Evolutionary conservation across 805 yeast genomes (phyloP).

Genomic region (Sugiyamaella marilandica): DNA sequence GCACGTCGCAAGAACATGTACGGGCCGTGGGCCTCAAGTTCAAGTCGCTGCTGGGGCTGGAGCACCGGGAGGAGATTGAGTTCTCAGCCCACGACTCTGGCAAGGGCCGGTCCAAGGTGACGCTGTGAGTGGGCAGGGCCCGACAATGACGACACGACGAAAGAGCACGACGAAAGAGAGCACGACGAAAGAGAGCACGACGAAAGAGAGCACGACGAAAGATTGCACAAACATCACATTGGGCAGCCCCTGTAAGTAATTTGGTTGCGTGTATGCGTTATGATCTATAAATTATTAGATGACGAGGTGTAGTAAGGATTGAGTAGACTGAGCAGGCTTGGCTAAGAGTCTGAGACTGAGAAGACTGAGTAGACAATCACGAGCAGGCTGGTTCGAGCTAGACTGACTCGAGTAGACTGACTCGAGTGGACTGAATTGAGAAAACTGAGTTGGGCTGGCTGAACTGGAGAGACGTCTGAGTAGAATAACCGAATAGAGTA

Average conservation of each 20-base stretch:
- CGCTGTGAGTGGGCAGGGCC: slow-evolving; percentile 8
- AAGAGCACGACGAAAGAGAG: too few relatives aligned
- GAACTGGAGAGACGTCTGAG: too few relatives aligned
- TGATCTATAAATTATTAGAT: not conserved
- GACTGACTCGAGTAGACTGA: too few relatives aligned
- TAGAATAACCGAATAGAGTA: too few relatives aligned
- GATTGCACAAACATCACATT: slow-evolving; percentile 1
- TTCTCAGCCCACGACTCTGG: slow-evolving; percentile 59
- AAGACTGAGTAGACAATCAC: too few relatives aligned
- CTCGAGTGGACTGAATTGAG: too few relatives aligned
- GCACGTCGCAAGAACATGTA: slow-evolving; percentile 55
- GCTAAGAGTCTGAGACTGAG: too few relatives aligned
- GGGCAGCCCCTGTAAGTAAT: slow-evolving; percentile 2
- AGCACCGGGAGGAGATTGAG: slow-evolving; percentile 72
- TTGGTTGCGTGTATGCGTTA: slow-evolving; percentile 4
- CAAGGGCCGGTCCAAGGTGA: slow-evolving; percentile 24
- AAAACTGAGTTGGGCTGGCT: too few relatives aligned
- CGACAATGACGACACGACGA: too few relatives aligned
- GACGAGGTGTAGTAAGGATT: too few relatives aligned
- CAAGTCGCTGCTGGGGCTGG: slow-evolving; percentile 75
- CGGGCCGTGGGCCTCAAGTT: slow-evolving; percentile 81
- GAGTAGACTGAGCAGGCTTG: not conserved
- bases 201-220: not conserved
- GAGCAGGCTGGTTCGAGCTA: too few relatives aligned
- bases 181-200: not conserved